Evolutionary conservation across 2,329 filamentous ascomycete genomes (phyloP), one percentile per base, ranked within the genome.

Genomic region (Claviceps humidiphila): DNA sequence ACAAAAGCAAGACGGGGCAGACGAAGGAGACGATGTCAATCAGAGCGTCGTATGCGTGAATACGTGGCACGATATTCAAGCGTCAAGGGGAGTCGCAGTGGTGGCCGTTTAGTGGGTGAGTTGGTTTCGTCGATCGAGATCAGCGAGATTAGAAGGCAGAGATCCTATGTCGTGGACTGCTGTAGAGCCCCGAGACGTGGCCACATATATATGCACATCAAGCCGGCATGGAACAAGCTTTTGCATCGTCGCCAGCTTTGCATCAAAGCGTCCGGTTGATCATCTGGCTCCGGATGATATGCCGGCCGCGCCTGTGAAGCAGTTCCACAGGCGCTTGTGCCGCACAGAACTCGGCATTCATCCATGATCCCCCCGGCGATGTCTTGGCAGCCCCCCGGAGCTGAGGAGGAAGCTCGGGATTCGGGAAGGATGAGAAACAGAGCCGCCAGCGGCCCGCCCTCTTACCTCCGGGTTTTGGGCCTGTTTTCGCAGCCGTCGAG

Each of bases 331-430:
- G 26, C 40, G 41, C 8, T 22, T 50, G 38, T 48, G 44, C 51
- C 52, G 53, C 52, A 47, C 24, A 44, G 47, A 54, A 50, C 43
- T 55, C 54, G 54, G 54, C 49, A 54, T 55, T 46, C 24, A 13
- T 43, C 20, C 20, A 20, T 20, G 20, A 20, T 20, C 8, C 42
- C 39, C 26, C 26, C 26, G 26, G 8, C 8, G 37, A 44, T 30
- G 43, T 44, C 39, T 45, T n/a, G 5, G 22, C 26, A 30, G 26
- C 26, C 3, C 3, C 26, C 30, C 43, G 8, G 26, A 5, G 34
- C 11, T n/a, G 20, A 26, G 53, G 53, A 41, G 17, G 24, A 16
- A 57, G 51, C 53, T 58, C 57, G 57, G 57, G 11, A n/a, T 58
- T 58, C 57, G 57, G 57, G 20, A 50, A 57, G 30, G 30, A 34